A percentile compares a stretch with the other conserved stretches of the same genome.
These are phyloP conservation scores for Pleurotus tuoliensis DNA, from an alignment of 768 basidiomycete species.

Conservation along the genomic window DNA sequence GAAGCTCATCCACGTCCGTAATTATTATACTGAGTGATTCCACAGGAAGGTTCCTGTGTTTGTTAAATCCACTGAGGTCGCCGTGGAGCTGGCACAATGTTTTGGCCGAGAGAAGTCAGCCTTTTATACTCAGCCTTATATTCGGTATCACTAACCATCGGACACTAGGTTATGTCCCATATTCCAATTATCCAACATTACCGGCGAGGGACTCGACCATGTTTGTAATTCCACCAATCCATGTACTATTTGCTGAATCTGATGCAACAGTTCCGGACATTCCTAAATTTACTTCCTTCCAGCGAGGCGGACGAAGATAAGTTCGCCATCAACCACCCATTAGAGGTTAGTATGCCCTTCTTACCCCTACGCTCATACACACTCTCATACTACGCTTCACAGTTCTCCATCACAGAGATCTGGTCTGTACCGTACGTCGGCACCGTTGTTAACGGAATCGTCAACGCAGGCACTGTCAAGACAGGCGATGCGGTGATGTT, in stretches of 20 bases:
- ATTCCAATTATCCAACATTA: slow-evolving; percentile 91
- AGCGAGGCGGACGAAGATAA: slow-evolving; percentile 82
- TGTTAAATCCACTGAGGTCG: slow-evolving; percentile 76
- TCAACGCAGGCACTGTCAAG: slow-evolving; percentile 72
- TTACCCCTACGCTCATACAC: slow-evolving; percentile 6
- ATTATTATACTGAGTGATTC: not conserved
- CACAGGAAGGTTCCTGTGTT: slow-evolving; percentile 77
- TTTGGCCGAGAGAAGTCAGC: slow-evolving; percentile 72
- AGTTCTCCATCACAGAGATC: slow-evolving; percentile 85
- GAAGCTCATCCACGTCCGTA: not conserved
- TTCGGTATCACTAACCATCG: not conserved
- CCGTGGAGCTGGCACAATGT: slow-evolving; percentile 70
- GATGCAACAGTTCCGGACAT: slow-evolving; percentile 64
- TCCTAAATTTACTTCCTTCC: slow-evolving; percentile 87
- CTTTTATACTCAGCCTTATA: not conserved
- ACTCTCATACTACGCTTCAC: not conserved
- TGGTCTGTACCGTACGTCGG: slow-evolving; percentile 88
- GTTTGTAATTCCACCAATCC: slow-evolving; percentile 31
- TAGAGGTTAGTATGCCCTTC: slow-evolving; percentile 49
- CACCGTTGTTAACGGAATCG: slow-evolving; percentile 80
- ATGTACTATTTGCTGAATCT: not conserved
- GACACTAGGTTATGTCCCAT: slow-evolving; percentile 75
- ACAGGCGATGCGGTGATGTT: slow-evolving; percentile 79
- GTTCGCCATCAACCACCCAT: slow-evolving; percentile 72
- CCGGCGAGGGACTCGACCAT: slow-evolving; percentile 83